Base-by-base conservation (phyloP, 192 early-diverging fungal genomes). In the Coemansia sp. region DNA sequence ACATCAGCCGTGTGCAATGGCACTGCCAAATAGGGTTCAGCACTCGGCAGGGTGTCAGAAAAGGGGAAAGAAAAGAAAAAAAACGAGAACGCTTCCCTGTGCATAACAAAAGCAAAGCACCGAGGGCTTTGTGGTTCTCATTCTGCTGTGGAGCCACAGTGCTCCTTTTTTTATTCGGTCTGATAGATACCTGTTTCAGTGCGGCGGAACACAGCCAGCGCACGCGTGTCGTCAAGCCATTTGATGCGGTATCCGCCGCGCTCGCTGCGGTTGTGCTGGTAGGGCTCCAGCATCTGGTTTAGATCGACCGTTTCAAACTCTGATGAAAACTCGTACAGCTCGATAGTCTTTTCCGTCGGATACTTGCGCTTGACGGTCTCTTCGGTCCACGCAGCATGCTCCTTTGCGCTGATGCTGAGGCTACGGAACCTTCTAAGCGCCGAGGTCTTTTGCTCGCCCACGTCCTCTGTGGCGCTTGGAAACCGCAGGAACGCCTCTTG, bases 261-360 rank as follows among this genome's bases (percentile, higher is more conserved):
- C 53, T 84, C 77, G 66, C 74, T 75, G 63, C 68, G 71, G 57
- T 76, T 56, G 72, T 84, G 83, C 74, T 84, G 77, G 74, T 84
- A 84, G n/a, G 83, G 83, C 63, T 80, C 75, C 44, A 84, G 74
- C 74, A 84, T 84, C 69, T 80, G 77, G 72, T 80, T 80, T 43
- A 84, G 77, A 56, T 84, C 83, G 20, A 75, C 74, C 17, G 83
- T 84, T 44, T 84, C 83, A 60, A 84, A 80, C 5, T 80, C 83
- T 17, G 81, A 73, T 61, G 81, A 84, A 48, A 84, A 84, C 61
- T 72, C 63, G 49, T 70, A 65, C 68, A 84, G 73, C 74, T 84
- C 81, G 38, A 84, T 68, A 37, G 81, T 84, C 65, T 84, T 84
- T 50, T 84, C 81, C 0, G 73, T 69, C 40, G 81, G 76, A 53